phyloP scores from a whole-genome alignment of 805 yeast species.

The Yamadazyma laniorum region DNA sequence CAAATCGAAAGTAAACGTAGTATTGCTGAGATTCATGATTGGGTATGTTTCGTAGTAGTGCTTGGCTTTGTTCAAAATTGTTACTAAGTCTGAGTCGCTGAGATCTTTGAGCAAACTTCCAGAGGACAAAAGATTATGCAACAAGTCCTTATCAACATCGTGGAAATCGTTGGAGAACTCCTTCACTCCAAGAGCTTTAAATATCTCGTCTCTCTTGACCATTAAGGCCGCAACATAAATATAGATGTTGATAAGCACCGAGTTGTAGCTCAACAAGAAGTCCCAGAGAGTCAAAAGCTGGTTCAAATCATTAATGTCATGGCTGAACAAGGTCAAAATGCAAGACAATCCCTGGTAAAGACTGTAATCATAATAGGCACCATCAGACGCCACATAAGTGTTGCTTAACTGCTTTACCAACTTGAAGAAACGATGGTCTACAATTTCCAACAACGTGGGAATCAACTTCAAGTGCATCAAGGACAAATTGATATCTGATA shows the following conservation, averaged over 20 bases:
- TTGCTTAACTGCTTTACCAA: constrained; percentile 38
- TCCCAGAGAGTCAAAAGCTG: constrained; percentile 68
- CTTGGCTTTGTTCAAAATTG: constrained; percentile 27
- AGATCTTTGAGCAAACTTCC: constrained; percentile 25
- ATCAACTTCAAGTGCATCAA: constrained; percentile 64
- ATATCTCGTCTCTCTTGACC: constrained; percentile 43
- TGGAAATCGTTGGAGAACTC: constrained; percentile 8
- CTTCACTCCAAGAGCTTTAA: constrained; percentile 21
- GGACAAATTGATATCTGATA: constrained; percentile 64
- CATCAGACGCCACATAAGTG: constrained; percentile 58
- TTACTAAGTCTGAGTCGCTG: constrained; percentile 25
- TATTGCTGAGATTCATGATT: constrained; percentile 19
- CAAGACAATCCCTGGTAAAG: constrained; percentile 70
- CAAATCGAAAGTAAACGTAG: constrained; percentile 22
- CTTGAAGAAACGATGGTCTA: constrained; percentile 47
- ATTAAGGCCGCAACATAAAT: constrained; percentile 59
- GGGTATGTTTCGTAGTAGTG: constrained; percentile 25
- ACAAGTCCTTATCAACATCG: constrained; percentile 30
- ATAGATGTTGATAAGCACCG: constrained; percentile 55
- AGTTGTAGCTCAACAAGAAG: constrained; percentile 54
- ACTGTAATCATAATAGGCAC: constrained; percentile 63
- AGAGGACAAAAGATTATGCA: constrained; percentile 38
- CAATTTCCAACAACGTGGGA: constrained; percentile 53
- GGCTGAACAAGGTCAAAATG: constrained; percentile 65
- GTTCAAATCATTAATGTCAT: constrained; percentile 44